Percentiles rank a stretch among this genome's conserved stretches.
phyloP scores from a whole-genome alignment of 2,329 filamentous ascomycete species.

The Fusarium marasasianum region DNA sequence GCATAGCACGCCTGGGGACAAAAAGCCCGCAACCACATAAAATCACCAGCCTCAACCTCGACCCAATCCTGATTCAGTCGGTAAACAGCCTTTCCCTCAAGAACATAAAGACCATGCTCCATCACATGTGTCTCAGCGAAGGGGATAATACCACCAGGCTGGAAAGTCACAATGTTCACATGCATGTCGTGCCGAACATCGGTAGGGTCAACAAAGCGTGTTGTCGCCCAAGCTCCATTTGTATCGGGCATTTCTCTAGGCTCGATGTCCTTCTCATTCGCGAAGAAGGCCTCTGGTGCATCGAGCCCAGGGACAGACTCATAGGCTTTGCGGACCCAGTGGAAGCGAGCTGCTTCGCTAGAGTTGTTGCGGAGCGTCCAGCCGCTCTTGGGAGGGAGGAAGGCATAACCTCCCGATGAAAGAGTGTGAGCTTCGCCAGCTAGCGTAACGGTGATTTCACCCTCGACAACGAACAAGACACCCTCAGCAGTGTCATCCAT shows the following conservation, averaged over 20 bases:
- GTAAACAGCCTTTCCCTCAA: conserved; percentile 25
- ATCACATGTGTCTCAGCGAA: conserved; percentile 29
- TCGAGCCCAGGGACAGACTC: conserved; percentile 15
- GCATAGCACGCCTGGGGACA: conserved; percentile 27
- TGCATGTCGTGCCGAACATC: conserved; percentile 28
- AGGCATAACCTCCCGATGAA: conserved; percentile 10
- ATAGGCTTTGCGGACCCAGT: conserved; percentile 29
- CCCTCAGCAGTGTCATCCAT: conserved; percentile 24
- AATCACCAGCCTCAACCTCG: conserved; percentile 22
- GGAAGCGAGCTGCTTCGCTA: conserved; percentile 7
- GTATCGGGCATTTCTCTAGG: conserved; percentile 21
- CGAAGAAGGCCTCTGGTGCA: conserved; percentile 15
- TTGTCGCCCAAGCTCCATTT: conserved; percentile 25
- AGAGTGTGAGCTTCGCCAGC: conserved; percentile 11
- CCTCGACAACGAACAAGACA: conserved; percentile 22
- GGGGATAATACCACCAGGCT: conserved; percentile 17
- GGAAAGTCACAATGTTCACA: conserved; percentile 24
- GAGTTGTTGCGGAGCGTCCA: conserved; percentile 27
- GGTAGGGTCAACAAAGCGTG: conserved; percentile 12
- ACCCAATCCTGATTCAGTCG: conserved; percentile 24
- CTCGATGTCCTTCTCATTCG: conserved; percentile 18
- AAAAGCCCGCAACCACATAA: conserved; percentile 26
- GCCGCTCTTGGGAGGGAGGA: conserved; percentile 24
- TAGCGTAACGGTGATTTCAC: conserved; percentile 13
- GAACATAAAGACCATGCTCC: conserved; percentile 25